phyloP scores from a whole-genome alignment of 805 yeast species.

The Yarrowia porcina region DNA sequence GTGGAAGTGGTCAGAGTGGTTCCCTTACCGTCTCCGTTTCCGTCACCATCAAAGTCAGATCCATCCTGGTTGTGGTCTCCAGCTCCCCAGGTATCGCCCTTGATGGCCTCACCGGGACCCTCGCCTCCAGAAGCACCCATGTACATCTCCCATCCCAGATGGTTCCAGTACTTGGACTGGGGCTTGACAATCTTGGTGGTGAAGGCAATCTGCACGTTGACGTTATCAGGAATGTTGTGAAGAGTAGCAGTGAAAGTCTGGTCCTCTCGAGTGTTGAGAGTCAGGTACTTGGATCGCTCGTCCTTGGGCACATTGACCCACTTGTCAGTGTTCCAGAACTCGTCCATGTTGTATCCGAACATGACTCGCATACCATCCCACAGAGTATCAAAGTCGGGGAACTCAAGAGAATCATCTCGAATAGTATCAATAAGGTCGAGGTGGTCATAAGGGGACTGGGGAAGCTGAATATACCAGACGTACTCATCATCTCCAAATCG shows the following conservation, averaged over 20 bases:
- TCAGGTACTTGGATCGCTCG: background rate
- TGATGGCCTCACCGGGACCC: background rate
- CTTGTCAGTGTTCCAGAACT: background rate
- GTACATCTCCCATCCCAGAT: background rate
- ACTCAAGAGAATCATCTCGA: background rate
- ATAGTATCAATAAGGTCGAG: background rate
- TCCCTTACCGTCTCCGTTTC: background rate
- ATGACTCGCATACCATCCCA: background rate
- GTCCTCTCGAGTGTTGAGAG: background rate
- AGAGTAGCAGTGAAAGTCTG: background rate
- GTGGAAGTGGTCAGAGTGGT: background rate
- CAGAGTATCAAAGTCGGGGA: background rate
- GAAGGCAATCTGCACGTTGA: background rate
- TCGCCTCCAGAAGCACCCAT: background rate
- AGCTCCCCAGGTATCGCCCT: background rate
- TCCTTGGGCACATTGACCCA: background rate
- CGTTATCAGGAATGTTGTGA: conserved; percentile 1
- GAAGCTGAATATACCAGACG: background rate
- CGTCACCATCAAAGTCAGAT: background rate
- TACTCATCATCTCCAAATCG: background rate
- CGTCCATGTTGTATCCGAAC: background rate
- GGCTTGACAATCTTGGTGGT: background rate
- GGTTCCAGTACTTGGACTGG: background rate
- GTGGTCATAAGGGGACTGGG: conserved; percentile 4
- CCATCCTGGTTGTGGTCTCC: conserved; percentile 1